These are phyloP conservation scores for Ananas comosus DNA, from an alignment of 176 grass and related monocot species.

Conservation along the genomic window DNA sequence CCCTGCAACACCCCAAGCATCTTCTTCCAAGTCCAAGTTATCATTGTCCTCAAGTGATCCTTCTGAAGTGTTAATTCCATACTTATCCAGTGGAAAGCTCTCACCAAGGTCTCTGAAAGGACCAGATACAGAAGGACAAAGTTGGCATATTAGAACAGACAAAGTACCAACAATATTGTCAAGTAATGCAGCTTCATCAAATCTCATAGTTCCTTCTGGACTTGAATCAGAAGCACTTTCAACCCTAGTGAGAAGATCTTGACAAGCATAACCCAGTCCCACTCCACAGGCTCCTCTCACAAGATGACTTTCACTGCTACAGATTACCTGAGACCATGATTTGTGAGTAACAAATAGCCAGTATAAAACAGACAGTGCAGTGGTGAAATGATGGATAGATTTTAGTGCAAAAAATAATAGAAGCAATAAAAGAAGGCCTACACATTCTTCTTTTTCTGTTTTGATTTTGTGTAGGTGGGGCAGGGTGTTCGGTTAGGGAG, in stretches of 20 bases:
- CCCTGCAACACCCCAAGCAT: constrained; percentile 78
- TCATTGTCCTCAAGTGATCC: constrained; percentile 35
- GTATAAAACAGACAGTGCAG: background rate
- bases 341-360: background rate
- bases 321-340: constrained; percentile 46
- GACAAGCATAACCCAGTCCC: constrained; percentile 68
- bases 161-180: constrained; percentile 52
- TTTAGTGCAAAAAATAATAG: too few species aligned
- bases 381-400: too few species aligned
- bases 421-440: too few species aligned
- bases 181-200: constrained; percentile 45
- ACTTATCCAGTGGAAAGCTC: constrained; percentile 8
- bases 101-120: constrained; percentile 48
- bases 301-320: constrained; percentile 64
- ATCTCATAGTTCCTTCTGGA: constrained; percentile 30
- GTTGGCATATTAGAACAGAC: constrained; percentile 32
- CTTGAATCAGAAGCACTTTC: constrained; percentile 33
- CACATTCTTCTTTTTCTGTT: too few species aligned
- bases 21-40: constrained; percentile 54
- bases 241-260: constrained; percentile 48
- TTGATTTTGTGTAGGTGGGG: too few species aligned
- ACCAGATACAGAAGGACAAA: constrained; percentile 47
- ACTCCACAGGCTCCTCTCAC: constrained; percentile 82
- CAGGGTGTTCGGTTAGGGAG: background rate
- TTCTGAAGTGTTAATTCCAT: constrained; percentile 30